Percentiles rank a stretch among this genome's conserved stretches.
Conservation (phyloP, 768 basidiomycete genomes). For the Kwoniella sp. region DNA sequence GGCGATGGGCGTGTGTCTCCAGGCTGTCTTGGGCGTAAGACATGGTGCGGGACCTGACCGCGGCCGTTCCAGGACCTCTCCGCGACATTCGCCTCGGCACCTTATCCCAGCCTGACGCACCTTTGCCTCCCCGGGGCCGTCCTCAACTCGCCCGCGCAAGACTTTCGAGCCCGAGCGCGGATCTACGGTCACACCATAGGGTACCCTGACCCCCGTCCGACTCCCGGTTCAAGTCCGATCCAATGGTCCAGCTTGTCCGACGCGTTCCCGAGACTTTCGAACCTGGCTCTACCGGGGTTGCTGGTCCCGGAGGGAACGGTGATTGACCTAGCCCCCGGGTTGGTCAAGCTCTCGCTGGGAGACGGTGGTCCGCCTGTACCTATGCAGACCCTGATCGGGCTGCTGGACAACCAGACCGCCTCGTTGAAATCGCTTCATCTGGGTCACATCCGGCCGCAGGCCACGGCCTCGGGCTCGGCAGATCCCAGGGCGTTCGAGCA, state of each 20-base stretch:
- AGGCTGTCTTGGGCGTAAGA: background rate
- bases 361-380: slow-evolving; percentile 30
- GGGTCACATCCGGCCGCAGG: slow-evolving; percentile 17
- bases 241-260: slow-evolving; percentile 18
- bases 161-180: slow-evolving; percentile 2
- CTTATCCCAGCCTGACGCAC: slow-evolving; percentile 30
- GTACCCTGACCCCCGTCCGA: slow-evolving; percentile 18
- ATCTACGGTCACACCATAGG: slow-evolving; percentile 6
- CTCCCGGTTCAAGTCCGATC: slow-evolving; percentile 7
- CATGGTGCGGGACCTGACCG: background rate
- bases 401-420: slow-evolving; percentile 16
- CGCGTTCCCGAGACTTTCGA: slow-evolving; percentile 28
- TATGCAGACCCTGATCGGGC: slow-evolving; percentile 7
- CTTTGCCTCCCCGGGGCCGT: slow-evolving; percentile 37
- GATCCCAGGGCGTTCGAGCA: background rate
- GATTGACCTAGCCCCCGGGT: slow-evolving; percentile 8
- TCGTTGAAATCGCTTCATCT: slow-evolving; percentile 15
- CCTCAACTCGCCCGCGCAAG: slow-evolving; percentile 15
- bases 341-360: slow-evolving; percentile 19
- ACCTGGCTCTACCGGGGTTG: slow-evolving; percentile 26
- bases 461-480: background rate
- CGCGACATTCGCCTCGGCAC: slow-evolving; percentile 13
- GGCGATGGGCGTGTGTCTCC: background rate
- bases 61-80: slow-evolving; percentile 4
- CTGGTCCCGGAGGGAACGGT: slow-evolving; percentile 17